Evolutionary conservation across 805 yeast genomes (phyloP).

Genomic region (Lipomyces spencermartinsiae): DNA sequence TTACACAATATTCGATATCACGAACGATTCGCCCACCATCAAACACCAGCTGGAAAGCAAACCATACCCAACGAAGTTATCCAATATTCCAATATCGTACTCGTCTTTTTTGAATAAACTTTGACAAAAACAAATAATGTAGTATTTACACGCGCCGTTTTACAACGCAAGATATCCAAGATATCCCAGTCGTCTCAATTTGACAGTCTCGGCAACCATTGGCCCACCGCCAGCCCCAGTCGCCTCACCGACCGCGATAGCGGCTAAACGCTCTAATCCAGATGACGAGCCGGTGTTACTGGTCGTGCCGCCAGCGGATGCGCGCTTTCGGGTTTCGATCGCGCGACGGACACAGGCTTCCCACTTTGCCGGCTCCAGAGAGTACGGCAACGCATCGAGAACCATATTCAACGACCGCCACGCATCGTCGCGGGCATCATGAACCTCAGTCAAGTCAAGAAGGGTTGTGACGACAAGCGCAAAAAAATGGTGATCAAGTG

Average conservation of each 20-base stretch:
- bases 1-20: background rate
- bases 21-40: background rate
- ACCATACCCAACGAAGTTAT: background rate
- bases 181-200: constrained; percentile 27
- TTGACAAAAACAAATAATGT: background rate
- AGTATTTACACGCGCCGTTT: background rate
- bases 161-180: constrained; percentile 15
- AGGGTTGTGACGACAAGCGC: constrained; percentile 38
- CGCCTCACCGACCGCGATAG: constrained; percentile 36
- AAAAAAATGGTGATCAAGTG: constrained; percentile 38
- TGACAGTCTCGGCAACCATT: constrained; percentile 20
- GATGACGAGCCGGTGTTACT: constrained; percentile 11
- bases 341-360: constrained; percentile 12
- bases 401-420: constrained; percentile 25
- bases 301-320: background rate
- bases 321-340: constrained; percentile 10
- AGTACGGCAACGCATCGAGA: constrained; percentile 11
- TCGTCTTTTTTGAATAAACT: background rate
- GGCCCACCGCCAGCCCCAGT: constrained; percentile 9
- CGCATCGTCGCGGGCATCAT: constrained; percentile 38
- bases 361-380: constrained; percentile 10
- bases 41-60: background rate
- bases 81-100: background rate
- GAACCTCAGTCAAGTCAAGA: constrained; percentile 32
- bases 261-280: constrained; percentile 35